A percentile compares a stretch with the other conserved stretches of the same genome.
Conservation (phyloP, 2,329 filamentous ascomycete genomes). For the Diaporthe australafricana region DNA sequence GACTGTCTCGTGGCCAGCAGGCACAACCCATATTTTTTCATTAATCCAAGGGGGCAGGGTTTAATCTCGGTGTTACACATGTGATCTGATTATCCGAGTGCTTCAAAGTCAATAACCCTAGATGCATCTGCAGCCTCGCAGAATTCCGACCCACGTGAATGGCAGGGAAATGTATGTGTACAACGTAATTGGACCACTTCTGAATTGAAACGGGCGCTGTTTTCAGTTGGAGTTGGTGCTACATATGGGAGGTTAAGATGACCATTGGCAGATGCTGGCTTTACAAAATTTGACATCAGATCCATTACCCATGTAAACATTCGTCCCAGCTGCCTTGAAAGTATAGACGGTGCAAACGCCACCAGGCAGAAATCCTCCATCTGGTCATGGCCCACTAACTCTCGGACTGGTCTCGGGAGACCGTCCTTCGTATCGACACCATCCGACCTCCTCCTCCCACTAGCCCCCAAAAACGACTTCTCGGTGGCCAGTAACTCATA, state of each 20-base stretch:
- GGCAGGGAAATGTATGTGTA: not conserved
- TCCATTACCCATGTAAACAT: not conserved
- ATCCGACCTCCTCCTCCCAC: no score
- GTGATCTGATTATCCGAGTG: not conserved
- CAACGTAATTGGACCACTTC: not conserved
- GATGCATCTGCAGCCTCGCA: no score
- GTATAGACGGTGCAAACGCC: conserved; percentile 3
- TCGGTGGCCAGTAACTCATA: not conserved
- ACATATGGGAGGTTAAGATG: no score
- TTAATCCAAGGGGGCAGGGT: no score
- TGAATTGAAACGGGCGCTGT: not conserved
- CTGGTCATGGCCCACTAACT: not conserved
- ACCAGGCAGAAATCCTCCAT: not conserved
- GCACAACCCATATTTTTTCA: no score
- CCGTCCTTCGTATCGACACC: conserved; percentile 4
- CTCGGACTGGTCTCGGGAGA: not conserved
- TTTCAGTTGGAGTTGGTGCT: not conserved
- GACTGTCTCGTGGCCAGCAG: no score
- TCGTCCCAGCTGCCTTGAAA: not conserved
- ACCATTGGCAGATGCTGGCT: not conserved
- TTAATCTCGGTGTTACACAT: no score
- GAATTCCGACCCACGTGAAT: no score
- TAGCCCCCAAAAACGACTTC: not conserved
- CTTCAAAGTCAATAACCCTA: not conserved
- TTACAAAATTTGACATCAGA: not conserved